Evolutionary conservation across 768 basidiomycete genomes (phyloP).

Genomic region (Symmetrospora coprosmae): DNA sequence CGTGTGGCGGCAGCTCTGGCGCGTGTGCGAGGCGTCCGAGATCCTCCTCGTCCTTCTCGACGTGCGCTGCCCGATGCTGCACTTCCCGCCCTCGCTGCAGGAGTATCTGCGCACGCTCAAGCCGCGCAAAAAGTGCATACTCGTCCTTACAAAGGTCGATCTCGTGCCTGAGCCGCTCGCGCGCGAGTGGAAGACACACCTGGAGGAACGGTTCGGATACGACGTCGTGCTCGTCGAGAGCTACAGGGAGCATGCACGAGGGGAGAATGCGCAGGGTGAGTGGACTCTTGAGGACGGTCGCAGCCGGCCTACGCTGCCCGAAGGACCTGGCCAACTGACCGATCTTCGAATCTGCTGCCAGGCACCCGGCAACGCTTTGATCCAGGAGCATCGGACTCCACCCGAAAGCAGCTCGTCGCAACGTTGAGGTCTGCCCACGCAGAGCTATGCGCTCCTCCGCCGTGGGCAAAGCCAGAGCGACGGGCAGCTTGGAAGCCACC

Average conservation of each 20-base stretch:
- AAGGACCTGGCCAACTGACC: not conserved
- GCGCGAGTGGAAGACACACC: slow-evolving; percentile 47
- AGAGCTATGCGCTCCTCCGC: slow-evolving; percentile 56
- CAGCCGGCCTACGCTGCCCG: no score
- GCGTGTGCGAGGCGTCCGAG: slow-evolving; percentile 78
- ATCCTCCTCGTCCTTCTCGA: slow-evolving; percentile 78
- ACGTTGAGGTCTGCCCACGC: slow-evolving; percentile 54
- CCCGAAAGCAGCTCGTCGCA: slow-evolving; percentile 42
- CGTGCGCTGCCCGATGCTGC: slow-evolving; percentile 68
- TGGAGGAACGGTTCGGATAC: slow-evolving; percentile 42
- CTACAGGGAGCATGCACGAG: slow-evolving; percentile 41
- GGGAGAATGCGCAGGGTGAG: slow-evolving; percentile 12
- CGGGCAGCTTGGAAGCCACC: slow-evolving; percentile 52
- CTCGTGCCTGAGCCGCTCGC: slow-evolving; percentile 56
- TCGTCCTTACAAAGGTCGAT: slow-evolving; percentile 78
- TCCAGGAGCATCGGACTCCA: not conserved
- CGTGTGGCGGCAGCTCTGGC: slow-evolving; percentile 95
- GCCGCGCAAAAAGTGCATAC: slow-evolving; percentile 44
- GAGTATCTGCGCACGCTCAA: slow-evolving; percentile 44
- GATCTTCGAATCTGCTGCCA: not conserved
- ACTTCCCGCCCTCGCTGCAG: slow-evolving; percentile 66
- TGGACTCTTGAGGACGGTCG: no score
- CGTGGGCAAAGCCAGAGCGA: slow-evolving; percentile 42
- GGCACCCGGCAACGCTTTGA: slow-evolving; percentile 16
- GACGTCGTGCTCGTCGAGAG: slow-evolving; percentile 54